Evolutionary conservation across 441 rosid genomes (phyloP).

Genomic region (Eruca vesicaria): DNA sequence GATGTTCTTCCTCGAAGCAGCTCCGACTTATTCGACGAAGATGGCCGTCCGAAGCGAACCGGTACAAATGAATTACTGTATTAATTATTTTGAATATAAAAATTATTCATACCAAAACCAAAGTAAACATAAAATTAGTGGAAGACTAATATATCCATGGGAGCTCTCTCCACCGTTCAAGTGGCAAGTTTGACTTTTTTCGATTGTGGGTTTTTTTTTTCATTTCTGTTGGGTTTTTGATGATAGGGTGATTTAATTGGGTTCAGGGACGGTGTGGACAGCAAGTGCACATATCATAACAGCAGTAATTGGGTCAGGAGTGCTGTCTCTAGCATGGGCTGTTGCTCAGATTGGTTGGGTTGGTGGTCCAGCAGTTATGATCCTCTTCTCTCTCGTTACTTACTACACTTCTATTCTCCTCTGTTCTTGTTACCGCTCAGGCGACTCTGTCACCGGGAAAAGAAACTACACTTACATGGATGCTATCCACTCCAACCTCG

Average conservation of each 20-base stretch:
- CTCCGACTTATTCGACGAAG: conserved; percentile 69
- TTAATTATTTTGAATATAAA: not conserved
- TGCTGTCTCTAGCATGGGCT: not conserved
- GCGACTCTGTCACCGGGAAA: not conserved
- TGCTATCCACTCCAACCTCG: conserved; percentile 66
- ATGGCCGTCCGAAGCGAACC: conserved; percentile 68
- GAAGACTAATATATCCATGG: too few species aligned
- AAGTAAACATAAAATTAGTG: too few species aligned
- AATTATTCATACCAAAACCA: too few species aligned
- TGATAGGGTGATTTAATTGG: not conserved
- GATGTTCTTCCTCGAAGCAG: conserved; percentile 39
- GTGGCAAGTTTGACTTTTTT: not conserved
- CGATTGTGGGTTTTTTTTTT: not conserved
- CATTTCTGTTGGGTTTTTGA: not conserved
- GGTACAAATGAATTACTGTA: conserved; percentile 44
- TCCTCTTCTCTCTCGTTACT: not conserved
- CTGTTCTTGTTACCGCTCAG: not conserved
- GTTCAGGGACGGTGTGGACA: conserved; percentile 41
- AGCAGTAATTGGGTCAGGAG: not conserved
- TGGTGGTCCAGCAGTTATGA: not conserved
- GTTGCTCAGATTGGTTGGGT: not conserved
- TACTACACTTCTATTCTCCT: not conserved
- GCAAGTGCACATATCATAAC: not conserved
- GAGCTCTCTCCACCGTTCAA: not conserved
- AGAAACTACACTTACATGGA: conserved; percentile 39